Base-by-base conservation (phyloP, 331 rosid genomes). In the Saraca asoca region DNA sequence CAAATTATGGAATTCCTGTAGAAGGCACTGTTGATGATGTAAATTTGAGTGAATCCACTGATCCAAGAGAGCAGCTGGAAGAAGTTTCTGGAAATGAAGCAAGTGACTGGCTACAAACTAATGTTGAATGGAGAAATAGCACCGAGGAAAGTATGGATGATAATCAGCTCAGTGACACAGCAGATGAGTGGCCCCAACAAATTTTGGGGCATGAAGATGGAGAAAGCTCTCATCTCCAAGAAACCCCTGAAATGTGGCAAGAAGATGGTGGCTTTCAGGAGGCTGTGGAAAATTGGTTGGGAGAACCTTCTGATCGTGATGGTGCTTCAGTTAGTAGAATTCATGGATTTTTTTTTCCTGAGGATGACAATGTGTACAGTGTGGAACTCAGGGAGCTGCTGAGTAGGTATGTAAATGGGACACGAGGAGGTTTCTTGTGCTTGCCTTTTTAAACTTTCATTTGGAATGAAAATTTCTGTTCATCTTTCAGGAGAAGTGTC, bases 371-470 rank as follows among this genome's bases (percentile, higher is more conserved):
- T 57, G 96, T 78, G 66, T 78, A 85, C 71, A 86, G 79, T 38
- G 85, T 70, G 41, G 99, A 94, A 65, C 87, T 94, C 74, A 83
- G 99, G 88, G 97, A 94, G 85, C 85, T 94, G 54, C 69, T 90
- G 56, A 88, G 78, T 88, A 90, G 99, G 99, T 90, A 68, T 15
- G 74, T 12, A 72, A 37, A 68, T 38, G 39, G 31, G 31, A 68
- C 46, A 38, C 38, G 15, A 49, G 50, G 57, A 74, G 51, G 75
- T 52, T 75, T 78, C 42, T 18, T 58, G 16, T 51, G 2, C 17
- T 16, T 18, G 34, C 64, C 62, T 67, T 65, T 61, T 46, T 67
- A 20, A 69, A 17, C 18, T 48, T 44, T 64, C 29, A 71, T 60
- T 48, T 45, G 16, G 71, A 35, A 62, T 11, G 49, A 48, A 43